These are phyloP conservation scores for Mucor mucedo DNA, from an alignment of 371 early-diverging fungal species.

Conservation along the genomic window DNA sequence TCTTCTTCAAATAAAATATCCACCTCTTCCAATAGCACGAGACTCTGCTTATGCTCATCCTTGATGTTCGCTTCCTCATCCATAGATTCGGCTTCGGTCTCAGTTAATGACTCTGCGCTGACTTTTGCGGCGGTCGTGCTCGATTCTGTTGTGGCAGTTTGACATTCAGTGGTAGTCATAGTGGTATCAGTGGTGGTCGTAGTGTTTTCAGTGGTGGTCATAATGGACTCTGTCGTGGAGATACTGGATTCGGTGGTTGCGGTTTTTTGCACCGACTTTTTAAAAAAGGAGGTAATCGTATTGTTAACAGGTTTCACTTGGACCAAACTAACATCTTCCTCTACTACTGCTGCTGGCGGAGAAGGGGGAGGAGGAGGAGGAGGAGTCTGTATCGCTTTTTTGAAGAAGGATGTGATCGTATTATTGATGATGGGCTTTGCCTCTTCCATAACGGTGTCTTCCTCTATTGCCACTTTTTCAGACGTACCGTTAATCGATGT, in stretches of 20 bases:
- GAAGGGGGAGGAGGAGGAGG: no score
- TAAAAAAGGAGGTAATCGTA: neutral
- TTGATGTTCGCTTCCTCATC: neutral
- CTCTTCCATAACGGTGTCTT: neutral
- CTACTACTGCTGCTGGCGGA: neutral
- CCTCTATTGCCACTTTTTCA: neutral
- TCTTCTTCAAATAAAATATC: conserved; percentile 85
- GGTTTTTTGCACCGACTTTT: neutral
- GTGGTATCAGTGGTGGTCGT: no score
- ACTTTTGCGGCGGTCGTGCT: no score
- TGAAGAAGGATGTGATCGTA: no score
- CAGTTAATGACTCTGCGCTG: neutral
- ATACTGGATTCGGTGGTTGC: no score
- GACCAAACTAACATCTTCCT: neutral
- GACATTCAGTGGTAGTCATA: no score
- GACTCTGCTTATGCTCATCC: conserved; percentile 47
- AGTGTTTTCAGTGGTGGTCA: no score
- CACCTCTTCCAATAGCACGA: conserved; percentile 80
- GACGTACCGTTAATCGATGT: no score
- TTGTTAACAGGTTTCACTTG: neutral
- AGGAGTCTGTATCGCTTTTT: no score
- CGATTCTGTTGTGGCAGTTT: no score
- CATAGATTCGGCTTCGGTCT: neutral
- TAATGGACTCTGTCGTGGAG: no score
- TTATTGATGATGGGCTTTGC: neutral